Conservation (phyloP, 116 monocot species). For the Papilionanthe hybrid region DNA sequence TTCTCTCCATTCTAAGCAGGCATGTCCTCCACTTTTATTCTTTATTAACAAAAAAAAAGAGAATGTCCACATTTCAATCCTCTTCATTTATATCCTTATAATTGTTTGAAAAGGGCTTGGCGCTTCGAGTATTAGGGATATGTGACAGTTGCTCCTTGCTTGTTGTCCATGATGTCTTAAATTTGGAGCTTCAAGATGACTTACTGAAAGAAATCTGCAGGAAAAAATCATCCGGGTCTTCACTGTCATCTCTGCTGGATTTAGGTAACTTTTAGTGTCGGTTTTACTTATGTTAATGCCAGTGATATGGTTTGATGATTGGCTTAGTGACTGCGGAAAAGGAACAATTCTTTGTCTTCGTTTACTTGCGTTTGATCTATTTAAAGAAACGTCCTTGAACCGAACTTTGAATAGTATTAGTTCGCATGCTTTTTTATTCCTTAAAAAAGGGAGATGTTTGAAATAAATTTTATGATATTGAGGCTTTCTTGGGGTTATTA, state of each 20-base stretch:
- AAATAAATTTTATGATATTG: not conserved
- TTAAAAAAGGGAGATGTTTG: not conserved
- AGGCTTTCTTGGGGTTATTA: too few species aligned
- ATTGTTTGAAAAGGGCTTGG: constrained; percentile 47
- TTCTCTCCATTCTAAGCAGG: constrained; percentile 64
- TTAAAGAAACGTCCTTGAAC: not conserved
- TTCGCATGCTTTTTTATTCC: not conserved
- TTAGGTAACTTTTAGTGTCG: constrained; percentile 22
- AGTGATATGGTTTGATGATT: not conserved
- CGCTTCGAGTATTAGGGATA: constrained; percentile 62
- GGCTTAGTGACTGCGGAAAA: not conserved
- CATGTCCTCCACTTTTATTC: not conserved
- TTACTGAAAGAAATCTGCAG: constrained; percentile 49
- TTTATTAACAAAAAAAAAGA: not conserved
- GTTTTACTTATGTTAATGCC: not conserved
- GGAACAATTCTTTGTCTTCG: not conserved
- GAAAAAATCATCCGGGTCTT: constrained; percentile 51
- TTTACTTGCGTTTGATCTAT: not conserved
- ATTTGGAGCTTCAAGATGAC: constrained; percentile 37
- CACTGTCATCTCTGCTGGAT: constrained; percentile 37
- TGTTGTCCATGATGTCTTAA: constrained; percentile 42
- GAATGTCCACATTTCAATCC: not conserved
- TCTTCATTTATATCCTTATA: not conserved
- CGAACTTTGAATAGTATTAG: not conserved
- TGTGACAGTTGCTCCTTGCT: constrained; percentile 79